Conservation (phyloP, 1,284 basidiomycete species). For the Agaricales sp. region DNA sequence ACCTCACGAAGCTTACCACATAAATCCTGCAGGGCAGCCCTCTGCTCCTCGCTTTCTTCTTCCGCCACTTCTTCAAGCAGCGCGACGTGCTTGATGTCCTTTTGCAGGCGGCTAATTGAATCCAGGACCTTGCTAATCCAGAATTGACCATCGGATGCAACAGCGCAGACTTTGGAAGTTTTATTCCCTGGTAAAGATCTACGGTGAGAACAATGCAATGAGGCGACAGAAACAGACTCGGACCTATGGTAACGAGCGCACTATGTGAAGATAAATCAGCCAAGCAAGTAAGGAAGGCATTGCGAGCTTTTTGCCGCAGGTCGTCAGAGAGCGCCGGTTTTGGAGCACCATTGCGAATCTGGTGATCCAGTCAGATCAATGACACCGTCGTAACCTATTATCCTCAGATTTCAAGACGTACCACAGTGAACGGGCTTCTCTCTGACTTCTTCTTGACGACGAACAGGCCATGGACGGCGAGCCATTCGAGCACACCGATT, state of each 20-base stretch:
- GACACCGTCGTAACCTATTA: not conserved
- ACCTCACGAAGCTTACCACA: slow-evolving; percentile 41
- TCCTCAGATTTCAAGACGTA: slow-evolving; percentile 28
- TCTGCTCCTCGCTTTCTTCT: slow-evolving; percentile 38
- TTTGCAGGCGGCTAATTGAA: slow-evolving; percentile 50
- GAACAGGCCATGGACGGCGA: slow-evolving; percentile 80
- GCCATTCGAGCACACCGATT: slow-evolving; percentile 68
- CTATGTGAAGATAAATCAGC: slow-evolving; percentile 64
- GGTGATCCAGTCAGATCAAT: slow-evolving; percentile 20
- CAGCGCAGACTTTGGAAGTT: slow-evolving; percentile 43
- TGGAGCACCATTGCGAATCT: slow-evolving; percentile 47
- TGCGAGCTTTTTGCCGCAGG: slow-evolving; percentile 55
- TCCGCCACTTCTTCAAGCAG: slow-evolving; percentile 46
- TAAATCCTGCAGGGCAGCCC: slow-evolving; percentile 33
- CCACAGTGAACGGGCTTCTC: slow-evolving; percentile 51
- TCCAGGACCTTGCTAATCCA: slow-evolving; percentile 71
- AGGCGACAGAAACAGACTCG: slow-evolving; percentile 5
- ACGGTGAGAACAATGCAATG: slow-evolving; percentile 4
- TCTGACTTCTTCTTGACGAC: slow-evolving; percentile 64
- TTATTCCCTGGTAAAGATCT: slow-evolving; percentile 30
- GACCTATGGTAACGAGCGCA: slow-evolving; percentile 40
- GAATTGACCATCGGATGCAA: slow-evolving; percentile 63
- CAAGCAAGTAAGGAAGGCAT: slow-evolving; percentile 65
- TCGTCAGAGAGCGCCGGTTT: slow-evolving; percentile 68
- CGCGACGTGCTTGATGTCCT: slow-evolving; percentile 65